Evolutionary conservation across 148 eudicot species (phyloP), one percentile per base, ranked within the genome.

Genomic region (Fagopyrum tataricum): DNA sequence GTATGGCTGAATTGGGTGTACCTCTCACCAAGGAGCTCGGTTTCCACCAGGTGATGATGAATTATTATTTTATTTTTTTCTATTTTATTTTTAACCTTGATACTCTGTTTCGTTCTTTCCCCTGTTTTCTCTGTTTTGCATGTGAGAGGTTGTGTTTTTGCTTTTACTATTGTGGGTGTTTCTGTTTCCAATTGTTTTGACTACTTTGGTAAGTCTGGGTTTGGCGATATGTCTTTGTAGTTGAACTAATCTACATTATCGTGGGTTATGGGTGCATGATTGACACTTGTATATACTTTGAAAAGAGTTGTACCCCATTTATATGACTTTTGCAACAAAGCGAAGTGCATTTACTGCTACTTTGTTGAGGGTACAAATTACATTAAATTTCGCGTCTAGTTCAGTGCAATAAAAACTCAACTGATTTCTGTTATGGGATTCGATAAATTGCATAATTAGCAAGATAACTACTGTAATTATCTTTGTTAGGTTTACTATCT

Each of bases 1-100:
- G 86, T 73, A 76, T 79, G 86, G 84, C 84, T 3, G 84, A 84
- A 69, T 43, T 84, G 17, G 86, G 86, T 14, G 78, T 84, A 0
- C 82, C 85, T 9, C 74, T 82, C 37, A 82, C 85, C 17, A 79
- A 79, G 72, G 85, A 79, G 42, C 23, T 44, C 7, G 85, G 82
- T 23, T 82, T 82, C 55, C 85, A 82, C 72, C 85, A 79, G 82
- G 82, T 82, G 6, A 20, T 14, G 37, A 31, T 31, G 37, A 31
- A 31, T 71, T 46, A 11, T 7, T 6, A 2, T 71, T 71, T 44
- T 13, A 0, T 46, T 23, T 56, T 56, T 6, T 61, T 24, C 15
- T n/a, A 0, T 20, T 20, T 55, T 55, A 17, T 55, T 20, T 18
- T 55, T 6, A 31, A 31, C 2, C 18, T 6, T 18, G 2, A 0